Percentiles rank a stretch among this genome's conserved stretches.
Conservation (phyloP, 1,284 basidiomycete genomes). For the Ustilago shanxiensis region DNA sequence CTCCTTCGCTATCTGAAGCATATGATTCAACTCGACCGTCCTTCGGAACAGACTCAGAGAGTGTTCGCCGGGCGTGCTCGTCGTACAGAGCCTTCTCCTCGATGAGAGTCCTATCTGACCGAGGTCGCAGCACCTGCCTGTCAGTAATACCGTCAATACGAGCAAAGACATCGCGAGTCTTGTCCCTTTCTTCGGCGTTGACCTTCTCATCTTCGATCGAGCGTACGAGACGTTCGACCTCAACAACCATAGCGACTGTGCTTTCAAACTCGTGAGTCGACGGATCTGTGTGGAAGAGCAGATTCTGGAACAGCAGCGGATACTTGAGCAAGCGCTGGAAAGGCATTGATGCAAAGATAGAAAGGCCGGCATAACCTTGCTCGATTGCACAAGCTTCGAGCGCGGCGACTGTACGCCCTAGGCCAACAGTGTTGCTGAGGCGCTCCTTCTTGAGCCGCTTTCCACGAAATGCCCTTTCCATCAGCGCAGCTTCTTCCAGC, state of each 20-base stretch:
- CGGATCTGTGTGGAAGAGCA: slow-evolving; percentile 84
- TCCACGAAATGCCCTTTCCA: slow-evolving; percentile 63
- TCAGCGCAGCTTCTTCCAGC: slow-evolving; percentile 62
- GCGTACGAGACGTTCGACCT: slow-evolving; percentile 93
- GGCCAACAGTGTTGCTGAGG: slow-evolving; percentile 60
- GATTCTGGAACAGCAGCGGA: slow-evolving; percentile 94
- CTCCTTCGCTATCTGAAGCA: slow-evolving; percentile 43
- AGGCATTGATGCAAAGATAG: slow-evolving; percentile 94
- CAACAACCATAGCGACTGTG: slow-evolving; percentile 93
- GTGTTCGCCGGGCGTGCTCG: slow-evolving; percentile 55
- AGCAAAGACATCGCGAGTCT: slow-evolving; percentile 91
- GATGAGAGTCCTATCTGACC: slow-evolving; percentile 86
- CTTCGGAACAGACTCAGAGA: slow-evolving; percentile 62
- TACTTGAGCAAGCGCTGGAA: slow-evolving; percentile 97
- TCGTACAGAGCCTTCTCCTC: slow-evolving; percentile 78
- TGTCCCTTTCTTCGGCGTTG: slow-evolving; percentile 92
- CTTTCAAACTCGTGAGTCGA: slow-evolving; percentile 97
- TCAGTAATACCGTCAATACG: slow-evolving; percentile 86
- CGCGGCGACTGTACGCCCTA: slow-evolving; percentile 65
- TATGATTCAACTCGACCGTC: slow-evolving; percentile 12
- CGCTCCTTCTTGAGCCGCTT: slow-evolving; percentile 60
- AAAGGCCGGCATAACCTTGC: slow-evolving; percentile 90
- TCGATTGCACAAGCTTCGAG: slow-evolving; percentile 84
- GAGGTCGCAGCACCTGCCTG: slow-evolving; percentile 80
- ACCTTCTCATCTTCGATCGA: slow-evolving; percentile 98